Evolutionary conservation across 2,329 filamentous ascomycete species (phyloP).

Genomic region (Aspergillus ruber): DNA sequence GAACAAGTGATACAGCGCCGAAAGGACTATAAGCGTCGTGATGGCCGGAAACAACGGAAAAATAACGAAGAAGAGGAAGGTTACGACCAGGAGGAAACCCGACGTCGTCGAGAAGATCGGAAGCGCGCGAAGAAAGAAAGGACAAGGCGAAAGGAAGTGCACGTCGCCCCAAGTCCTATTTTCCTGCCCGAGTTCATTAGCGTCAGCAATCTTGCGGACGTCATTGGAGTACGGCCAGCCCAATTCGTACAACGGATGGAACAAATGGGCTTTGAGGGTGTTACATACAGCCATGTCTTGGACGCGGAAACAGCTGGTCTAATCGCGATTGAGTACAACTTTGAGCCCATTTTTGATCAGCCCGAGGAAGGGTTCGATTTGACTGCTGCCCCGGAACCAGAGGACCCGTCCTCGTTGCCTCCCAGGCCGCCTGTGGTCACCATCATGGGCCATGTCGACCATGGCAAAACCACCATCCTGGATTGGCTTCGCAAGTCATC

Average conservation of each 20-base stretch:
- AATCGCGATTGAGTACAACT: constrained; percentile 88
- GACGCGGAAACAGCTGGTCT: constrained; percentile 85
- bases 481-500: constrained; percentile 92
- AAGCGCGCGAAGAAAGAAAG: constrained; percentile 35
- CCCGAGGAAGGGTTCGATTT: constrained; percentile 59
- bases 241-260: constrained; percentile 69
- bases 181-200: constrained; percentile 86
- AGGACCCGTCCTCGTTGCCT: constrained; percentile 63
- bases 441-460: constrained; percentile 98
- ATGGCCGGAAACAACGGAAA: constrained; percentile 15
- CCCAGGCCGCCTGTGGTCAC: constrained; percentile 86
- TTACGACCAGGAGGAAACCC: constrained; percentile 30
- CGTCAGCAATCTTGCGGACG: constrained; percentile 71
- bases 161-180: constrained; percentile 53
- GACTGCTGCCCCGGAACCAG: constrained; percentile 59
- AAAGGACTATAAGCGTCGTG: constrained; percentile 2
- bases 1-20: not conserved
- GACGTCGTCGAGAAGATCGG: constrained; percentile 37
- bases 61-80: constrained; percentile 25
- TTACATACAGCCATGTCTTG: constrained; percentile 75
- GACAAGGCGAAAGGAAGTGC: constrained; percentile 31
- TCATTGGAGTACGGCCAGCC: constrained; percentile 63
- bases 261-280: constrained; percentile 83
- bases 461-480: constrained; percentile 93
- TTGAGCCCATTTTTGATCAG: constrained; percentile 69